Evolutionary conservation across 768 basidiomycete species (phyloP), one percentile per base, ranked within the genome.

Genomic region (Lactarius akahatsu): DNA sequence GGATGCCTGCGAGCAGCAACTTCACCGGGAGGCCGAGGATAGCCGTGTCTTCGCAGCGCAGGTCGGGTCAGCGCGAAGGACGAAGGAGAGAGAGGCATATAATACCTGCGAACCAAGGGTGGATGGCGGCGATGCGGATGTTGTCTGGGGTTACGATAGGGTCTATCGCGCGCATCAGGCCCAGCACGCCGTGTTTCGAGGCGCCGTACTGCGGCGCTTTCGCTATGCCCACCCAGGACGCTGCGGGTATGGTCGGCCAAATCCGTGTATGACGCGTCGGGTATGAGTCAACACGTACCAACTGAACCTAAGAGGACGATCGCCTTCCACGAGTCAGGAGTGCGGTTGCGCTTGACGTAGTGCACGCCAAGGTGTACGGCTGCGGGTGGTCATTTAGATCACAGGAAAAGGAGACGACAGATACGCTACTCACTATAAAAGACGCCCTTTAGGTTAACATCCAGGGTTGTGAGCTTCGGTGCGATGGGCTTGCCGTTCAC

Each of bases 301-400:
- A 78, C 71, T 9, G 76, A 77, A 30, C 77, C 77, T 1, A 78
- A 70, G 9, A 78, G 61, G 0, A 77, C 71, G 56, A 78, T 68
- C 5, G 75, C 70, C 59, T 76, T 78, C 54, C 72, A 67, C 4
- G 64, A 57, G 30, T 41, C 69, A 28, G 36, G 54, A 28, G 59
- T 28, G 32, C 69, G 62, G 26, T 71, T 67, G 10, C 60, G 58
- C 41, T 70, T 66, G 32, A 79, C 64, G 65, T 77, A 76, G 62
- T 76, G 72, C 52, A 77, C 69, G 3, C 71, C 77, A 28, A 79
- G 72, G 43, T 74, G 73, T 52, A 68, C 63, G 2, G 78, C 77
- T 77, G 65, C 3, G n/a, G 8, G 28, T 4, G 23, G 47, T n/a
- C 28, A 59, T 50, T 26, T 50, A 2, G 6, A 36, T 9, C 26